Conservation (phyloP, 176 grass and related monocot genomes). For the sorghum (Sorghum bicolor) region Sorghum_bicolor_NCBIv3 NC_012870.2:1016001-1016500, state of each 20-base stretch:
- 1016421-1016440: conserved; percentile 21
- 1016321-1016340: neutral
- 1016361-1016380: neutral
- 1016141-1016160: conserved; percentile 59
- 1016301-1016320: conserved; percentile 43
- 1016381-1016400: neutral
- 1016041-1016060: conserved; percentile 57
- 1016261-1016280: conserved; percentile 64
- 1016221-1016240: conserved; percentile 94
- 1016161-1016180: conserved; percentile 97
- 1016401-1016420: conserved; percentile 35
- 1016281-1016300: conserved; percentile 42
- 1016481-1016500: conserved; percentile 22
- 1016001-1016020: conserved; percentile 68
- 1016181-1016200: conserved; percentile 67
- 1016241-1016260: conserved; percentile 85
- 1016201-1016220: conserved; percentile 89
- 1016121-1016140: conserved; percentile 68
- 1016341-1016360: conserved; percentile 21
- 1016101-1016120: conserved; percentile 55
- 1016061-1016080: conserved; percentile 66
- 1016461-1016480: neutral
- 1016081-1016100: conserved; percentile 14
- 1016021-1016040: conserved; percentile 52
- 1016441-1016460: conserved; percentile 1